Conservation (phyloP, 1,139 yeast genomes). For the Candida neerlandica region DNA sequence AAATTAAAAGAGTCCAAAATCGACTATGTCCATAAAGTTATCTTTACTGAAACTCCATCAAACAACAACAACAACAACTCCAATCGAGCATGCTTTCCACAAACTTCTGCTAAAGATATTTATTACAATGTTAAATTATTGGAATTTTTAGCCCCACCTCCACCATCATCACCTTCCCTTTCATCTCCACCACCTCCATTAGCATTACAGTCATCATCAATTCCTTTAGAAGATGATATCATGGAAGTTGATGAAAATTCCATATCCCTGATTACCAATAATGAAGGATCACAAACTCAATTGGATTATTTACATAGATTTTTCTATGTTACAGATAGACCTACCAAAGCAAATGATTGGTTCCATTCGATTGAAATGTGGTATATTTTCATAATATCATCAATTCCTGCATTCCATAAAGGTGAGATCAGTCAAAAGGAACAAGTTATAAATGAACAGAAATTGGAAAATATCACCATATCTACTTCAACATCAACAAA, state of each 20-base stretch:
- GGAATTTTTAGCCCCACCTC: conserved; percentile 18
- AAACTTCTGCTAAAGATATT: conserved; percentile 27
- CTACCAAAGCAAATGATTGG: conserved; percentile 22
- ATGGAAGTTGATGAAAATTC: conserved; percentile 17
- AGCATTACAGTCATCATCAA: conserved; percentile 1
- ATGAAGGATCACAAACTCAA: neutral
- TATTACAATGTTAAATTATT: conserved; percentile 30
- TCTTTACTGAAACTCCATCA: conserved; percentile 19
- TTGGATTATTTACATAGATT: conserved; percentile 15
- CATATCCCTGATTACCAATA: neutral
- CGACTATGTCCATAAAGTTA: conserved; percentile 42
- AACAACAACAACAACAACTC: neutral
- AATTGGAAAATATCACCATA: conserved; percentile 24
- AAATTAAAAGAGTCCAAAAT: conserved; percentile 44
- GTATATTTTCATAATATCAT: conserved; percentile 39
- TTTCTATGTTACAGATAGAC: conserved; percentile 24
- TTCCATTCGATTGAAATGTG: conserved; percentile 27
- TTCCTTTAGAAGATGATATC: conserved; percentile 9
- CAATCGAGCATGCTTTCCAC: conserved; percentile 7
- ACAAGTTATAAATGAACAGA: conserved; percentile 39
- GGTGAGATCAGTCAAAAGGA: conserved; percentile 42
- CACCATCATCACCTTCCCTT: neutral
- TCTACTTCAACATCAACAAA: neutral
- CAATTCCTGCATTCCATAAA: conserved; percentile 33
- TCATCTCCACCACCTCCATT: conserved; percentile 6